These are phyloP conservation scores for Daedalea quercina DNA, from an alignment of 768 basidiomycete species.

Conservation along the genomic window DNA sequence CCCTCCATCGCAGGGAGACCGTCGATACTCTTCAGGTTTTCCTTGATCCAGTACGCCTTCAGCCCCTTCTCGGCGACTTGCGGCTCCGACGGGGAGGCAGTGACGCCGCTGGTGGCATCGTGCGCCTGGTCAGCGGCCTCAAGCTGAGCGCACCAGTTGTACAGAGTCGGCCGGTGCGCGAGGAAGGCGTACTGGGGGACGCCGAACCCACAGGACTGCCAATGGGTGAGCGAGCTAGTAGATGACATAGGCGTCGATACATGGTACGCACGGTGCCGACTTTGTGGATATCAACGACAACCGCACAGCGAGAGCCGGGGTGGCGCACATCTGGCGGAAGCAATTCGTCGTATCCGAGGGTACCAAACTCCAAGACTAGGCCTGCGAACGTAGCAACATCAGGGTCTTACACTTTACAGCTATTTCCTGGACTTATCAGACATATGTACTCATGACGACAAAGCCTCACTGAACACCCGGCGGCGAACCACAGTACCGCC, in stretches of 20 bases:
- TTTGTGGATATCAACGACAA: conserved; percentile 51
- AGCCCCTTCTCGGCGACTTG: conserved; percentile 34
- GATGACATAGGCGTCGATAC: conserved; percentile 10
- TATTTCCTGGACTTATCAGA: no score
- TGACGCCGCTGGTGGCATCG: neutral
- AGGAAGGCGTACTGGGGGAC: conserved; percentile 56
- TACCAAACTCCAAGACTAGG: conserved; percentile 54
- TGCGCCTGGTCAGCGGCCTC: conserved; percentile 35
- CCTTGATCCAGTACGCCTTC: conserved; percentile 45
- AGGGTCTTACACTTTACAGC: no score
- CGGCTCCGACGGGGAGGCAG: conserved; percentile 1
- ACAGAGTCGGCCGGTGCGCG: conserved; percentile 46
- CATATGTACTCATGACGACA: no score
- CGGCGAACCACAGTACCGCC: no score
- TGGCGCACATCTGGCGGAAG: conserved; percentile 40
- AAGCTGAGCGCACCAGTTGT: conserved; percentile 36
- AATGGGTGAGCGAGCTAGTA: conserved; percentile 7
- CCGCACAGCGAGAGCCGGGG: conserved; percentile 53
- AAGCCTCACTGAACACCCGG: no score
- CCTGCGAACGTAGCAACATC: conserved; percentile 29
- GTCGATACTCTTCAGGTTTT: conserved; percentile 48
- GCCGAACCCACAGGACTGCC: conserved; percentile 64
- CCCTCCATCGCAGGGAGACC: conserved; percentile 43
- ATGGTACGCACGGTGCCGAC: conserved; percentile 37
- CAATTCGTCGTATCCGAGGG: conserved; percentile 49